Percentiles rank a stretch among this genome's conserved stretches.
phyloP scores from a whole-genome alignment of 2,329 filamentous ascomycete species.

The Seiridium unicorne region DNA sequence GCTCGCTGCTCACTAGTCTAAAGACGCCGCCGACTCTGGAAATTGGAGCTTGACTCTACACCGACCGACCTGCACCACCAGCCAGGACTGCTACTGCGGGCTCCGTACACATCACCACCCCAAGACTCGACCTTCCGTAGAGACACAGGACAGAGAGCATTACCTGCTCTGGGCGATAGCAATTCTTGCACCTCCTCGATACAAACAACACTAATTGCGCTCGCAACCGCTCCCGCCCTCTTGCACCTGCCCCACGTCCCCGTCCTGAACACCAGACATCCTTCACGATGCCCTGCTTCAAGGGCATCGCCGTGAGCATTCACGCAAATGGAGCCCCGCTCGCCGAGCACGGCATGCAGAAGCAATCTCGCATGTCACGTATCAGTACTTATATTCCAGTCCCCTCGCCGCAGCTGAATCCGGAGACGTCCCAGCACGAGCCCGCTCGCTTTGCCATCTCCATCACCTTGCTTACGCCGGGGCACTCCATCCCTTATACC shows the following conservation, averaged over 20 bases:
- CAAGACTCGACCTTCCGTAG: no score
- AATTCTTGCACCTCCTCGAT: no score
- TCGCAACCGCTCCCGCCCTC: not conserved
- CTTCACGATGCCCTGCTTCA: slow-evolving; percentile 84
- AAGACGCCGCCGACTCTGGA: not conserved
- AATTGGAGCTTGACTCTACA: slow-evolving; percentile 5
- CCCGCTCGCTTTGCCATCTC: slow-evolving; percentile 97
- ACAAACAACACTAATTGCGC: no score
- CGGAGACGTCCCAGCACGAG: slow-evolving; percentile 74
- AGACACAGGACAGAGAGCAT: no score
- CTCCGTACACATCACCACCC: slow-evolving; percentile 1
- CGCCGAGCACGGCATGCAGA: slow-evolving; percentile 91
- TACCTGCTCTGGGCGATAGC: not conserved
- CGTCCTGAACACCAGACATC: not conserved
- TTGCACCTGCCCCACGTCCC: not conserved
- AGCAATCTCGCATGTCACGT: slow-evolving; percentile 83
- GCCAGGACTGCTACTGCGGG: not conserved
- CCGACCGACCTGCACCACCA: not conserved
- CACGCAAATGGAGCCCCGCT: slow-evolving; percentile 80
- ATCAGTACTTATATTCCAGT: slow-evolving; percentile 98
- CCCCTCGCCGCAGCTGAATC: slow-evolving; percentile 77
- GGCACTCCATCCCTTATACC: slow-evolving; percentile 88
- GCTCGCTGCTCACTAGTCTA: not conserved
- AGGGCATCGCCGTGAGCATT: slow-evolving; percentile 97
- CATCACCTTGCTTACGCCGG: slow-evolving; percentile 89